Evolutionary conservation across 2,329 filamentous ascomycete genomes (phyloP).

Genomic region (Zalaria obscura): DNA sequence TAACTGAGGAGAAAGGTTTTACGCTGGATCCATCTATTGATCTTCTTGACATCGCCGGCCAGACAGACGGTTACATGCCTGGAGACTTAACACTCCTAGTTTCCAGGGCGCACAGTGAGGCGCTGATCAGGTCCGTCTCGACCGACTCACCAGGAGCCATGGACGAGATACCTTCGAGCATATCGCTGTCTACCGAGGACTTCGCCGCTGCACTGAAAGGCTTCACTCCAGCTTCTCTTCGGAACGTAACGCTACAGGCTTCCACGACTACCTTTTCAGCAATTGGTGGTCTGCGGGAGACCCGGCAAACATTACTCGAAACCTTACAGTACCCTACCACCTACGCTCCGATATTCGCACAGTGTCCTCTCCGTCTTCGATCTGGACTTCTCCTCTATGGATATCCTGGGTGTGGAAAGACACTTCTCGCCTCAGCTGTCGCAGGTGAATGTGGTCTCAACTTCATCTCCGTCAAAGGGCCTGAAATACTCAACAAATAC

Average conservation of each 20-base stretch:
- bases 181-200: slow-evolving; percentile 58
- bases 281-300: slow-evolving; percentile 78
- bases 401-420: slow-evolving; percentile 93
- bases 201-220: slow-evolving; percentile 77
- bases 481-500: slow-evolving; percentile 97
- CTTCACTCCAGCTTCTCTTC: slow-evolving; percentile 87
- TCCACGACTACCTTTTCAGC: slow-evolving; percentile 86
- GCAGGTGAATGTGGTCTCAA: slow-evolving; percentile 95
- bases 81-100: slow-evolving; percentile 80
- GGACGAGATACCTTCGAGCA: slow-evolving; percentile 26
- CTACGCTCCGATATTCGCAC: slow-evolving; percentile 93
- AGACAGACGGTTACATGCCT: slow-evolving; percentile 96
- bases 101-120: slow-evolving; percentile 77
- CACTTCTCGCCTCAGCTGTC: slow-evolving; percentile 87
- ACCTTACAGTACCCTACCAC: slow-evolving; percentile 95
- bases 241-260: slow-evolving; percentile 86
- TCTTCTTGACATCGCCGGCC: slow-evolving; percentile 81
- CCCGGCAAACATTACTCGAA: slow-evolving; percentile 81
- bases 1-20: slow-evolving; percentile 43
- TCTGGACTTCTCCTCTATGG: slow-evolving; percentile 89
- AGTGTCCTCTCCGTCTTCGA: slow-evolving; percentile 85
- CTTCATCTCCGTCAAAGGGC: slow-evolving; percentile 96
- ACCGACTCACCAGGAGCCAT: slow-evolving; percentile 18
- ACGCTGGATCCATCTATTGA: slow-evolving; percentile 65
- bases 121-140: slow-evolving; percentile 68